A percentile compares a stretch with the other conserved stretches of the same genome.
Evolutionary conservation across 352 stramenopile species (phyloP).

Genomic region (Phytophthora aleatoria): DNA sequence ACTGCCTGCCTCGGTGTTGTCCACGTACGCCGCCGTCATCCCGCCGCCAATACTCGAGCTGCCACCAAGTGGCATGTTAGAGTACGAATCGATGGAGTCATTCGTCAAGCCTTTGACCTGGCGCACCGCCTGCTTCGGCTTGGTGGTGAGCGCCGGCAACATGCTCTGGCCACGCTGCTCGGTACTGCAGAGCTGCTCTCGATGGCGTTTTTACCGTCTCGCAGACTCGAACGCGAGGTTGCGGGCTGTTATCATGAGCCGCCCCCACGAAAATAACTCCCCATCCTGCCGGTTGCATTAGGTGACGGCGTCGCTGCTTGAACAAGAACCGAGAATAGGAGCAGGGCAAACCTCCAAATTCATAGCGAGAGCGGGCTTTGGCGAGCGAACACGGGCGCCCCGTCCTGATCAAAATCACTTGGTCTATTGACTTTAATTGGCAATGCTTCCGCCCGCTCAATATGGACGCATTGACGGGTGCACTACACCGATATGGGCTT

Average conservation of each 20-base stretch:
- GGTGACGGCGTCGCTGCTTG: too few species aligned
- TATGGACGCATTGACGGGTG: too few species aligned
- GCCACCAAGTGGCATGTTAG: slow-evolving; percentile 54
- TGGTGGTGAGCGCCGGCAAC: slow-evolving; percentile 82
- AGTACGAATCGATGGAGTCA: slow-evolving; percentile 88
- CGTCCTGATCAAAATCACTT: neutral
- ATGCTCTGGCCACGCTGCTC: slow-evolving; percentile 29
- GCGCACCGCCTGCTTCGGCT: slow-evolving; percentile 82
- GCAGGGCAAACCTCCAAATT: neutral
- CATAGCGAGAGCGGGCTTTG: too few species aligned
- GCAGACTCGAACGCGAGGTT: neutral
- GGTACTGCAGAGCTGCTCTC: neutral
- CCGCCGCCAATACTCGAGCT: slow-evolving; percentile 16
- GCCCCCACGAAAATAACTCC: slow-evolving; percentile 27
- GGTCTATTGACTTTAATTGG: neutral
- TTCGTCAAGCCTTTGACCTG: slow-evolving; percentile 83
- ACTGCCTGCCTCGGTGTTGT: slow-evolving; percentile 52
- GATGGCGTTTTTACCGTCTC: slow-evolving; percentile 12
- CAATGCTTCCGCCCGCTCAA: neutral
- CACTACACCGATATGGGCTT: too few species aligned
- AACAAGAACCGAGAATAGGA: neutral
- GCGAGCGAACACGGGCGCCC: too few species aligned
- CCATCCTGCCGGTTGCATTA: slow-evolving; percentile 9
- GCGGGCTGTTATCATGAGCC: slow-evolving; percentile 25
- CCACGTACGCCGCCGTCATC: slow-evolving; percentile 47